A percentile compares a stretch with the other conserved stretches of the same genome.
These are phyloP conservation scores for Flaveria brownii DNA, from an alignment of 129 eudicot species.

Conservation along the genomic window DNA sequence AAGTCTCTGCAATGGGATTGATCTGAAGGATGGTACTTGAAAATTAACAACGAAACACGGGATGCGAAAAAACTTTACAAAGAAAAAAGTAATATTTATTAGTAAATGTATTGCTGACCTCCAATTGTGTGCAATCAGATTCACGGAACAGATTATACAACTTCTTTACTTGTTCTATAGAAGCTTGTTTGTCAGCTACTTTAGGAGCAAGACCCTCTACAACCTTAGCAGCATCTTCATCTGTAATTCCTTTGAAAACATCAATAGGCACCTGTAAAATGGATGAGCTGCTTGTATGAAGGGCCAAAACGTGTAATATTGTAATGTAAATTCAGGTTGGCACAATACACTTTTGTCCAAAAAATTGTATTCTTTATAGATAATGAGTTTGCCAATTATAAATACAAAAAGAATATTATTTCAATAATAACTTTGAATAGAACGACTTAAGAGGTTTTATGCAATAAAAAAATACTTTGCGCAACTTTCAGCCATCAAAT, in stretches of 20 bases:
- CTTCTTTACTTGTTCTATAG: conserved; percentile 96
- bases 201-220: conserved; percentile 93
- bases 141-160: conserved; percentile 83
- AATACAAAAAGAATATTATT: neutral
- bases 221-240: conserved; percentile 97
- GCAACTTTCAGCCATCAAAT: neutral
- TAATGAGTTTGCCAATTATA: neutral
- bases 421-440: neutral
- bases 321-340: neutral
- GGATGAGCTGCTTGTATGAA: neutral
- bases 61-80: neutral
- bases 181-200: conserved; percentile 74
- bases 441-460: neutral
- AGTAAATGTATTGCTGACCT: conserved; percentile 46
- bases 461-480: neutral
- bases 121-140: conserved; percentile 76
- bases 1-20: conserved; percentile 95
- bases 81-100: neutral
- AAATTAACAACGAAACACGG: conserved; percentile 8
- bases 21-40: conserved; percentile 44
- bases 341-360: neutral
- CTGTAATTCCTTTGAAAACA: conserved; percentile 93
- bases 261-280: conserved; percentile 79
- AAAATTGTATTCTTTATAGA: neutral
- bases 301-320: neutral